These are phyloP conservation scores for Capsicum chinense DNA, from an alignment of 257 asterid species.

Conservation along the genomic window DNA sequence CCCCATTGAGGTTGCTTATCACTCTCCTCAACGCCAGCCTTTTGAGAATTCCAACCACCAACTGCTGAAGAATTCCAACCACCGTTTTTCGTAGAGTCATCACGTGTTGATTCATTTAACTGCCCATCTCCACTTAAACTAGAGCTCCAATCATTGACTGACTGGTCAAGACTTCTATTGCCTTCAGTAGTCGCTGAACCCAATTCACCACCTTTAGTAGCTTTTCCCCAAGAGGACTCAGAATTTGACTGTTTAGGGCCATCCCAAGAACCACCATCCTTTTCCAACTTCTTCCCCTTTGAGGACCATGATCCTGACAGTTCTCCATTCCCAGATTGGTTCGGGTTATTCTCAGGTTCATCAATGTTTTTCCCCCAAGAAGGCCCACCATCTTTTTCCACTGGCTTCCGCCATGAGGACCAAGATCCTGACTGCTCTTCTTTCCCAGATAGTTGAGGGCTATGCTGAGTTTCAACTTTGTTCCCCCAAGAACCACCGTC, in stretches of 20 bases:
- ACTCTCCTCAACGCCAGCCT: constrained; percentile 25
- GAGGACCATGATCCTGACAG: constrained; percentile 22
- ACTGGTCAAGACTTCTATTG: constrained; percentile 27
- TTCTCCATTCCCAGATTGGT: constrained; percentile 29
- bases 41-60: constrained; percentile 36
- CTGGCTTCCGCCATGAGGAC: constrained; percentile 41
- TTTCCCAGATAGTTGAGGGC: not conserved
- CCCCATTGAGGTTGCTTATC: constrained; percentile 39
- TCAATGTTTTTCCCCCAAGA: constrained; percentile 19
- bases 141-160: constrained; percentile 29
- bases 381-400: constrained; percentile 36
- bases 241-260: constrained; percentile 19
- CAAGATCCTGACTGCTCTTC: not conserved
- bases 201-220: constrained; percentile 25
- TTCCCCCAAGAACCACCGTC: constrained; percentile 34
- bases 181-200: not conserved
- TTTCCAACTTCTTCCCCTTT: constrained; percentile 23
- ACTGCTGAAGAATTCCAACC: constrained; percentile 32
- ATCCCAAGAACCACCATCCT: not conserved
- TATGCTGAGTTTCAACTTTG: constrained; percentile 18
- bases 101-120: constrained; percentile 26
- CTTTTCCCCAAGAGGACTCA: constrained; percentile 34
- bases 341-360: constrained; percentile 26
- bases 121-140: constrained; percentile 23
- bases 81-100: constrained; percentile 18